These are phyloP conservation scores for Epichloe glyceriae DNA, from an alignment of 2,329 filamentous ascomycete species.

Conservation along the genomic window DNA sequence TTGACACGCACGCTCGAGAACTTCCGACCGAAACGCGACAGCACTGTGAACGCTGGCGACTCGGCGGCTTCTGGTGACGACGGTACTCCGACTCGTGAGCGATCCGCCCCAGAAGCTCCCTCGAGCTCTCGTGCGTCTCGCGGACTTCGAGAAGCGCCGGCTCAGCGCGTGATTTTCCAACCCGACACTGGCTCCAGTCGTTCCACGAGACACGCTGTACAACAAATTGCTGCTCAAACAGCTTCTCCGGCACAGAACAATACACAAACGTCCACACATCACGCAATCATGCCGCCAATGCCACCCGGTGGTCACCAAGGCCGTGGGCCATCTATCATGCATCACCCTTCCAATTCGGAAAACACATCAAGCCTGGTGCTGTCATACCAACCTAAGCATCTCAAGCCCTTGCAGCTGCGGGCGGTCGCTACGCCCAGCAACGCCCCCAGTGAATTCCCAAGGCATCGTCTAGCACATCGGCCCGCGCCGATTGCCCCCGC, in stretches of 20 bases:
- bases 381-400: conserved; percentile 55
- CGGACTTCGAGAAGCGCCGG: conserved; percentile 68
- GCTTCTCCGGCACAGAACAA: conserved; percentile 16
- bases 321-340: conserved; percentile 31
- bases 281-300: conserved; percentile 18
- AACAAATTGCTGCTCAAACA: conserved; percentile 25
- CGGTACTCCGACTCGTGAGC: conserved; percentile 42
- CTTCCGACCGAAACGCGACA: conserved; percentile 40
- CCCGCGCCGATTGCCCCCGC: conserved; percentile 14
- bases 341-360: conserved; percentile 42
- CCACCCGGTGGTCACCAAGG: conserved; percentile 18
- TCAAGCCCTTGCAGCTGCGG: conserved; percentile 52
- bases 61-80: conserved; percentile 48
- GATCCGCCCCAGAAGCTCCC: conserved; percentile 35
- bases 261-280: conserved; percentile 20
- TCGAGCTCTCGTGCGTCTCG: conserved; percentile 46
- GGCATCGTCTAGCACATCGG: conserved; percentile 29
- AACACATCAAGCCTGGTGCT: conserved; percentile 48
- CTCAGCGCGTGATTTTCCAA: conserved; percentile 73
- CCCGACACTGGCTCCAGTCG: conserved; percentile 58
- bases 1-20: conserved; percentile 68
- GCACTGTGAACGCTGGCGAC: conserved; percentile 39
- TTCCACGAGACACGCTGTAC: conserved; percentile 45
- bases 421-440: conserved; percentile 65
- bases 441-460: conserved; percentile 51